Evolutionary conservation across 1,284 basidiomycete genomes (phyloP), one percentile per base, ranked within the genome.

Genomic region (Cryptococcus amylolentus): DNA sequence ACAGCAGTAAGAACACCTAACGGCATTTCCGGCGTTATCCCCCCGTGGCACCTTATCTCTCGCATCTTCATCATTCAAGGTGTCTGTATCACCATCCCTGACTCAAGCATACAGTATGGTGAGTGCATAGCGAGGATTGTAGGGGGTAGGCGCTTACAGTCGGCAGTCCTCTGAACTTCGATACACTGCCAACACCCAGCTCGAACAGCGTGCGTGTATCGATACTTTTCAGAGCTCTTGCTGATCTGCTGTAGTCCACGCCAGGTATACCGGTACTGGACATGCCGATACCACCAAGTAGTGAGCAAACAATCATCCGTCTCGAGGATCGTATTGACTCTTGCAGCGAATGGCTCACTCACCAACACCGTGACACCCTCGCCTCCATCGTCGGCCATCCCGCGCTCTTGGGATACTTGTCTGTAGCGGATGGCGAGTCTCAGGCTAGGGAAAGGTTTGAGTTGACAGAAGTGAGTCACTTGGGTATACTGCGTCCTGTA

Each of bases 281-380:
- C 91, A 97, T 78, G 91, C 92, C 38, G 93, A 97, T 76, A 80
- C 92, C 71, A 89, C 91, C 10, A 96, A 96, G 81, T 92, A 88
- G 92, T 94, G 69, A 62, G 88, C 80, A 42, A 18, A 0, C 40
- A 43, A 20, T 45, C 38, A 28, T 27, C 26, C 28, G 5, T 23
- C 28, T 18, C 23, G n/a, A 27, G n/a, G 28, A 42, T 2, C n/a
- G 38, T 13, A 40, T 28, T 48, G 26, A 23, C 54, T 48, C 46
- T 43, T 13, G 3, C 65, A 97, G 95, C 78, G 95, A 98, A 76
- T 98, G 95, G 94, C 78, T 95, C 54, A 95, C 92, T 12, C 91
- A 98, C 78, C 95, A 98, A 75, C 92, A 96, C 77, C 86, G 95
- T 43, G 95, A 98, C 75, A 97, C 94, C 1, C 81, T 91, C 58